Base-by-base conservation (phyloP, 2,329 filamentous ascomycete species). In the Emydomyces testavorans region DNA sequence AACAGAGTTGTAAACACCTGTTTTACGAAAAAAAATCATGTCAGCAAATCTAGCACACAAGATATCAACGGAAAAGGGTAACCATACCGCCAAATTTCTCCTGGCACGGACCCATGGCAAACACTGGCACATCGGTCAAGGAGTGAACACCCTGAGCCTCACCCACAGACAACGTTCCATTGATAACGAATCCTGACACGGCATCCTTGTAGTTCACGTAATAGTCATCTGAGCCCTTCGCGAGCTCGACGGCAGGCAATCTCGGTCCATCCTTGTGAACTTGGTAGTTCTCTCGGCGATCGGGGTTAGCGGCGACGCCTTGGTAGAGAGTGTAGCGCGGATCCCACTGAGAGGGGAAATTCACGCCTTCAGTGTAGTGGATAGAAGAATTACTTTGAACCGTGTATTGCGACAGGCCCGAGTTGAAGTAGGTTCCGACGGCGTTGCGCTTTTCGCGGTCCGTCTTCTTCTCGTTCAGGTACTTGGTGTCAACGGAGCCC, bases 271-370 rank as follows among this genome's bases (percentile, higher is more conserved):
- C 68, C 63, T 78, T 78, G 68, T 80, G 79, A 11, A 90, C 79
- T 54, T 74, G 74, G 72, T 81, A 93, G 67, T 84, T 76, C 71
- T 93, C 86, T 18, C 83, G 75, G 57, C 74, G 78, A 63, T 93
- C 86, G 0, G 86, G 86, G 60, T 76, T 75, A 26, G 83, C 83
- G 41, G 73, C 77, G 28, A 86, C 65, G 44, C 86, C 86, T 34
- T 79, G 75, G 48, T 83, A 85, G 43, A 93, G 78, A 50, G 83
- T 83, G 67, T 90, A 92, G 26, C 86, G 77, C 11, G 86, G 86
- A 62, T 86, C 82, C 85, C 86, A 92, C 71, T 86, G 87, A 53
- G 77, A 72, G 16, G 86, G 86, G 73, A 92, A 93, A 69, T 84
- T 77, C 56, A 78, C 73, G 44, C 82, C 82, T 18, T 84, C 83